Conservation (phyloP, 2,329 filamentous ascomycete genomes). For the Neonectria magnoliae region DNA sequence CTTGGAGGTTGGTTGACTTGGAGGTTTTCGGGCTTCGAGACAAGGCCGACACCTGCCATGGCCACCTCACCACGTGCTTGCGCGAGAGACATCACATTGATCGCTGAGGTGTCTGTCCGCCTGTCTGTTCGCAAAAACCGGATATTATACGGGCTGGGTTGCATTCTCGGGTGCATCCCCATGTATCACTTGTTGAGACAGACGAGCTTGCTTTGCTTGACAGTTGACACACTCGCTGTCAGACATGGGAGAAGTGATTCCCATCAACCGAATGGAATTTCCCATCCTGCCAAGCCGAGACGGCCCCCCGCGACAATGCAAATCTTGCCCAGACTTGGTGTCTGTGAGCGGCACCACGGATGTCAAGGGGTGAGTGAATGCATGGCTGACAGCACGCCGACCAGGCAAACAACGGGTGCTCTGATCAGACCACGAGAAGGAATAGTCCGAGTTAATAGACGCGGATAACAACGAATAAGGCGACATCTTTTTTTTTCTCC, state of each 20-base stretch:
- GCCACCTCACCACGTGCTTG: not conserved
- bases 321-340: constrained; percentile 22
- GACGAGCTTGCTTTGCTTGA: no score
- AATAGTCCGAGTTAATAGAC: not conserved
- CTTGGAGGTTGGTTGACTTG: no score
- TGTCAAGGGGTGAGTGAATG: constrained; percentile 2
- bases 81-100: not conserved
- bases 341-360: constrained; percentile 5
- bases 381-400: constrained; percentile 6
- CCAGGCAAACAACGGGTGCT: not conserved
- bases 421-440: not conserved
- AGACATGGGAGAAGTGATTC: not conserved
- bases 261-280: not conserved
- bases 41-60: not conserved
- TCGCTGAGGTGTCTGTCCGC: no score
- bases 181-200: not conserved
- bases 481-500: not conserved
- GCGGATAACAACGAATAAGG: not conserved
- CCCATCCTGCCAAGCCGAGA: not conserved
- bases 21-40: constrained; percentile 7
- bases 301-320: not conserved
- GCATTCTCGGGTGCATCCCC: not conserved
- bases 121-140: not conserved
- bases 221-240: not conserved
- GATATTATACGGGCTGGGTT: not conserved